phyloP scores from a whole-genome alignment of 2,329 filamentous ascomycete genomes.

The Phyllosticta capitalensis region DNA sequence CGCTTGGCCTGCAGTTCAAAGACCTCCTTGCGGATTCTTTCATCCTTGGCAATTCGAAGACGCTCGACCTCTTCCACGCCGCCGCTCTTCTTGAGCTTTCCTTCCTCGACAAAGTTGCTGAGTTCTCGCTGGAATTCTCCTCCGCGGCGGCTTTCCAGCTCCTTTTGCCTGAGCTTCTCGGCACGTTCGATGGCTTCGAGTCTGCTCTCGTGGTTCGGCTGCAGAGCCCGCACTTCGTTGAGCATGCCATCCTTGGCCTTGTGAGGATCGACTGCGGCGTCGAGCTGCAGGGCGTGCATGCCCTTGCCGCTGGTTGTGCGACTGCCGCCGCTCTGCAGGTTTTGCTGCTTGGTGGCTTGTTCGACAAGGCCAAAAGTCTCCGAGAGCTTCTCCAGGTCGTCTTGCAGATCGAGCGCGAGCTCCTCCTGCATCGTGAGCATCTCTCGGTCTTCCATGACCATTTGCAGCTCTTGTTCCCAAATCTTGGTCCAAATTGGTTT shows the following conservation, averaged over 20 bases:
- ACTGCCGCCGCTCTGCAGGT: conserved; percentile 54
- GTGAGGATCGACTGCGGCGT: conserved; percentile 55
- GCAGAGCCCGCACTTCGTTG: conserved; percentile 83
- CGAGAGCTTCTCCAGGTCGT: conserved; percentile 88
- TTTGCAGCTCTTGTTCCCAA: conserved; percentile 95
- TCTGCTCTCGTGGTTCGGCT: conserved; percentile 87
- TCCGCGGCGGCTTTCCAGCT: conserved; percentile 64
- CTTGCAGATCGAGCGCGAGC: conserved; percentile 79
- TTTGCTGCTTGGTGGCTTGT: conserved; percentile 96
- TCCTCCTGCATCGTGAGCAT: conserved; percentile 95
- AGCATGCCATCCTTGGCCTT: conserved; percentile 86
- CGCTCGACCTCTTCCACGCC: conserved; percentile 92
- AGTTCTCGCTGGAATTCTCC: conserved; percentile 83
- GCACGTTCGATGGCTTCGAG: conserved; percentile 96
- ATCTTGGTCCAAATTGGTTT: conserved; percentile 98
- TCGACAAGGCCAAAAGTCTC: conserved; percentile 93
- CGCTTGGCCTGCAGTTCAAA: conserved; percentile 45
- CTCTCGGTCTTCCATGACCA: conserved; percentile 91
- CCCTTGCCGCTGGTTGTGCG: conserved; percentile 40
- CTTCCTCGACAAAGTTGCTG: conserved; percentile 73
- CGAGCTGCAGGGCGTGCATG: conserved; percentile 27
- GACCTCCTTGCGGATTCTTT: conserved; percentile 70
- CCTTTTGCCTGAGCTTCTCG: conserved; percentile 81
- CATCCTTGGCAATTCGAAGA: conserved; percentile 73
- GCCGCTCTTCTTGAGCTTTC: conserved; percentile 89